phyloP scores from a whole-genome alignment of 1,284 basidiomycete species.

The Moniliophthora roreri region DNA sequence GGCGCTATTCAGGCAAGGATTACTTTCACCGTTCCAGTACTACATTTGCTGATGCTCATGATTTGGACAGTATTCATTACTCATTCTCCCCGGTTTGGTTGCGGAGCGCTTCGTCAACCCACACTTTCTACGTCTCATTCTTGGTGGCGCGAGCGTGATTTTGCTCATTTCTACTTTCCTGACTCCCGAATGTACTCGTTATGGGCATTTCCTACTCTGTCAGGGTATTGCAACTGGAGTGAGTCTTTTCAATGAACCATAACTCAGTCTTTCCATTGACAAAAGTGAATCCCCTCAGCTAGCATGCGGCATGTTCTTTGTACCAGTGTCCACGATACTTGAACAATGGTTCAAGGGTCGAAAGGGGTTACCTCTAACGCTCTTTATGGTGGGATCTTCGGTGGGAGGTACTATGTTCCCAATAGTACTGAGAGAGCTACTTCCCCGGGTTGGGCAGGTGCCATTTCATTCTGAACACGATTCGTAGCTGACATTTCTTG shows the following conservation, averaged over 20 bases:
- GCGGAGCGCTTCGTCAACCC: conserved; percentile 59
- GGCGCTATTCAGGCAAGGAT: conserved; percentile 61
- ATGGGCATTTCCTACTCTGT: conserved; percentile 60
- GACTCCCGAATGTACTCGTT: conserved; percentile 51
- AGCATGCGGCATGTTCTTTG: background rate
- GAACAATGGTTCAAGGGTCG: conserved; percentile 1
- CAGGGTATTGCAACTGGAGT: conserved; percentile 55
- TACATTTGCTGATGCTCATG: background rate
- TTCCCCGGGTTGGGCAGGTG: too few relatives aligned
- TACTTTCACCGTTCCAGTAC: too few relatives aligned
- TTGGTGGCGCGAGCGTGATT: conserved; percentile 40
- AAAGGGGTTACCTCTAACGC: background rate
- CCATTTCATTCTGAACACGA: too few relatives aligned
- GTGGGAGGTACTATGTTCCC: background rate
- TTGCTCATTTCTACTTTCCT: conserved; percentile 55
- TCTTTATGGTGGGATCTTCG: background rate
- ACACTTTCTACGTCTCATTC: conserved; percentile 50
- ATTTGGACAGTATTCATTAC: conserved; percentile 29
- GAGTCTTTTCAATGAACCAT: conserved; percentile 20
- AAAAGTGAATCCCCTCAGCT: background rate
- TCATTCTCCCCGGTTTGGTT: conserved; percentile 44
- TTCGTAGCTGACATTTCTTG: too few relatives aligned
- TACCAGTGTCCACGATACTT: background rate
- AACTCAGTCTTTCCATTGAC: too few relatives aligned
- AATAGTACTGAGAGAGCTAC: background rate